Evolutionary conservation across 352 stramenopile species (phyloP).

Genomic region (Detonula confervacea): DNA sequence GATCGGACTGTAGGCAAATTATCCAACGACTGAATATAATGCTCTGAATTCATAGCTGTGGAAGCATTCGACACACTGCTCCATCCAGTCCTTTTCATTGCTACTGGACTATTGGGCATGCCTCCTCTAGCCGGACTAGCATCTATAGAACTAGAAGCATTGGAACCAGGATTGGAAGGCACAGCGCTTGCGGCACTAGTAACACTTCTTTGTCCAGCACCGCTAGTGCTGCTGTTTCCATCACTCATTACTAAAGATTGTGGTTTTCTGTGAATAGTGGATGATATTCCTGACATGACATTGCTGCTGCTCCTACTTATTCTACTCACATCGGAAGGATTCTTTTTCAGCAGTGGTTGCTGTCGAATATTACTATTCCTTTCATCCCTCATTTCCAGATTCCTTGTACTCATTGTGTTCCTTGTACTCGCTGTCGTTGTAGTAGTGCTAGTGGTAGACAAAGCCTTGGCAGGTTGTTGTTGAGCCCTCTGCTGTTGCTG

Average conservation of each 20-base stretch:
- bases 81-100: constrained; percentile 36
- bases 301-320: neutral
- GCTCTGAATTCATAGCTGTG: constrained; percentile 55
- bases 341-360: neutral
- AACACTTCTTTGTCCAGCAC: too few species aligned
- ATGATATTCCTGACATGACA: neutral
- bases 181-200: neutral
- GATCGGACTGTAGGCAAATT: constrained; percentile 31
- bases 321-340: neutral
- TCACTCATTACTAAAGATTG: too few species aligned
- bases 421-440: too few species aligned
- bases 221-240: too few species aligned
- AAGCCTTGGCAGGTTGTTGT: too few species aligned
- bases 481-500: too few species aligned
- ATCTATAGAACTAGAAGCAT: too few species aligned
- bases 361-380: constrained; percentile 2
- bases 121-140: too few species aligned
- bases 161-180: too few species aligned
- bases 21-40: constrained; percentile 59
- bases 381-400: constrained; percentile 15
- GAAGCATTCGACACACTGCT: constrained; percentile 45
- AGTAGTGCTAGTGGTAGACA: neutral
- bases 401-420: too few species aligned
- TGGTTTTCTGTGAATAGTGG: too few species aligned
- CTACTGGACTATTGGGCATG: too few species aligned